Base-by-base conservation (phyloP, 768 basidiomycete genomes). In the Mycena rosella region DNA sequence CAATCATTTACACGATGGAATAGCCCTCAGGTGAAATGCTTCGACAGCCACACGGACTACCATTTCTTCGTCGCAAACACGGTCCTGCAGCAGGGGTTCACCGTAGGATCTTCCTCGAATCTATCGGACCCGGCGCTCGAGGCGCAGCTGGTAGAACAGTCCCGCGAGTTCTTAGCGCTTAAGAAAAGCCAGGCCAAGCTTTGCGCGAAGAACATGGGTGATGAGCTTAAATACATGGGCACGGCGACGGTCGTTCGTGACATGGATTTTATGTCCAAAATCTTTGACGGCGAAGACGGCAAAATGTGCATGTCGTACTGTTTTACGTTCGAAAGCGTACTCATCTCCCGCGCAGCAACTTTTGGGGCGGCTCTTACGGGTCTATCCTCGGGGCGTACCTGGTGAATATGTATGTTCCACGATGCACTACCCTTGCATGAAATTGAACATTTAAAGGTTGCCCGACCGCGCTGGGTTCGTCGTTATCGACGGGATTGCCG, bases 201-300 rank as follows among this genome's bases (percentile, higher is more conserved):
- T 15, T 75, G 75, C 40, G 60, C 63, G 29, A 57, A 72, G 62
- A 65, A 58, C 27, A 69, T 75, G 72, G 72, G 73, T 30, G 68
- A 74, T 9, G 75, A 74, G 59, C 61, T 73, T 13, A 65, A 55
- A 34, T 74, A 74, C 45, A 74, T 74, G 73, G 75, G 73, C 9
- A 76, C 75, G 3, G 69, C 72, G 24, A 74, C 67, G 8, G 73
- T 74, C n/a, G 75, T 76, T 14, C 51, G 75, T 15, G 75, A 76
- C 55, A 71, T 74, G 44, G 74, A 73, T 60, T 71, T 74, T 38
- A 76, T 76, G 75, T 56, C 72, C 5, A 58, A 68, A 40, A 29
- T 69, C 4, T 70, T 76, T 29, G 73, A 74, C 40, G 72, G 73
- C 1, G 57, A 70, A 22, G 67, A 71, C 32, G 68, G 53, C 13